A percentile compares a stretch with the other conserved stretches of the same genome.
Conservation (phyloP, 306 rosid genomes). For the Hippophae rhamnoides region DNA sequence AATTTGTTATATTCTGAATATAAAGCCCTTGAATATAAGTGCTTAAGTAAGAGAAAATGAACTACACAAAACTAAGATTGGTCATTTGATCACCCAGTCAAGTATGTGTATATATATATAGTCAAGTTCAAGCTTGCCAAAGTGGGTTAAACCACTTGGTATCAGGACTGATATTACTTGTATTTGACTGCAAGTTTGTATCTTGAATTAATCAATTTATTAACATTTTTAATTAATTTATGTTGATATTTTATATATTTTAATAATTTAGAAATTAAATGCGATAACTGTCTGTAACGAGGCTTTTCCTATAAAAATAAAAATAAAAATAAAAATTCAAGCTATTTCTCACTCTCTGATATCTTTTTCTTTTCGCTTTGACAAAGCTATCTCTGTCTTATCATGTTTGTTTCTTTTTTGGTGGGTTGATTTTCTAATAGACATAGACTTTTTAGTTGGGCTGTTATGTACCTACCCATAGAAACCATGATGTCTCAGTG, state of each 20-base stretch:
- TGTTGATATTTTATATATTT: too few relatives aligned
- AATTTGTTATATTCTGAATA: neutral
- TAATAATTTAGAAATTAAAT: neutral
- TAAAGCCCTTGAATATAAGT: neutral
- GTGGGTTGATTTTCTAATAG: neutral
- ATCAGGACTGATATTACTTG: too few relatives aligned
- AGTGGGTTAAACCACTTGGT: too few relatives aligned
- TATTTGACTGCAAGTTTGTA: too few relatives aligned
- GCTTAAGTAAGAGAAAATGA: too few relatives aligned
- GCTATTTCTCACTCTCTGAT: neutral
- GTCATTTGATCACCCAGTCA: too few relatives aligned
- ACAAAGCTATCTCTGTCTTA: neutral
- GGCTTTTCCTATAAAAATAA: constrained; percentile 11
- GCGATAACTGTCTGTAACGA: neutral
- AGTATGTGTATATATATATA: too few relatives aligned
- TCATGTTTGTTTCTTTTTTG: neutral
- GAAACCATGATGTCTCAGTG: constrained; percentile 8
- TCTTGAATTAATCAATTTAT: too few relatives aligned
- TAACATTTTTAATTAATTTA: too few relatives aligned
- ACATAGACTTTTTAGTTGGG: constrained; percentile 14
- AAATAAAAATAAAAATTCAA: constrained; percentile 8
- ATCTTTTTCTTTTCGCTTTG: constrained; percentile 1
- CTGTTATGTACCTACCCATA: constrained; percentile 21
- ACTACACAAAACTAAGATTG: too few relatives aligned
- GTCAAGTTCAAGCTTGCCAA: neutral